Evolutionary conservation across 345 rosid species (phyloP).

Genomic region (Ceriops decandra): DNA sequence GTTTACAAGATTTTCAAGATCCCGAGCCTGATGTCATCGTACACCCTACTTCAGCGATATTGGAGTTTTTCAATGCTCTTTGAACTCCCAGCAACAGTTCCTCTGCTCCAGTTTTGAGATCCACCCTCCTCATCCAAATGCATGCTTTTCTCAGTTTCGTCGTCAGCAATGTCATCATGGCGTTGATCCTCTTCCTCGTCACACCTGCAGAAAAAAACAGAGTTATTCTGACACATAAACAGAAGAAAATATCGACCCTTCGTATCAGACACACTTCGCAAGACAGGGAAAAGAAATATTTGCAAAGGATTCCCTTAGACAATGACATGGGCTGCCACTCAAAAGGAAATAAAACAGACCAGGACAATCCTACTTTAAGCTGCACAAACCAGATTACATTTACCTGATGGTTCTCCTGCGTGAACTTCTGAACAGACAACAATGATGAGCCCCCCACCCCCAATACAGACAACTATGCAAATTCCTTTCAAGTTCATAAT

Average conservation of each 20-base stretch:
- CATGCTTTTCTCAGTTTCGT: conserved; percentile 40
- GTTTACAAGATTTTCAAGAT: conserved; percentile 67
- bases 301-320: too few species aligned
- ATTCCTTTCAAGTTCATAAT: conserved; percentile 48
- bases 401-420: conserved; percentile 61
- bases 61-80: conserved; percentile 8
- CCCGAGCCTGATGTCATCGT: conserved; percentile 77
- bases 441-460: conserved; percentile 70
- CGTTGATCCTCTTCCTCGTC: conserved; percentile 43
- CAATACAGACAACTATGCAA: conserved; percentile 72
- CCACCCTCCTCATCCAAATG: conserved; percentile 37
- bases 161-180: conserved; percentile 27
- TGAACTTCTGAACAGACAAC: conserved; percentile 93
- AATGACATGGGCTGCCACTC: too few species aligned
- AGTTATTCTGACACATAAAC: neutral
- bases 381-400: neutral
- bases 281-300: too few species aligned
- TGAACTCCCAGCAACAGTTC: conserved; percentile 21
- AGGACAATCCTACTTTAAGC: too few species aligned
- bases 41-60: conserved; percentile 59
- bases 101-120: neutral
- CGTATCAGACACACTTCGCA: too few species aligned
- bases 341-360: too few species aligned
- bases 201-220: conserved; percentile 33
- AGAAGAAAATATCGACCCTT: too few species aligned